Percentiles rank a stretch among this genome's conserved stretches.
These are phyloP conservation scores for Ulmus americana DNA, from an alignment of 331 rosid genomes.

Conservation along the genomic window DNA sequence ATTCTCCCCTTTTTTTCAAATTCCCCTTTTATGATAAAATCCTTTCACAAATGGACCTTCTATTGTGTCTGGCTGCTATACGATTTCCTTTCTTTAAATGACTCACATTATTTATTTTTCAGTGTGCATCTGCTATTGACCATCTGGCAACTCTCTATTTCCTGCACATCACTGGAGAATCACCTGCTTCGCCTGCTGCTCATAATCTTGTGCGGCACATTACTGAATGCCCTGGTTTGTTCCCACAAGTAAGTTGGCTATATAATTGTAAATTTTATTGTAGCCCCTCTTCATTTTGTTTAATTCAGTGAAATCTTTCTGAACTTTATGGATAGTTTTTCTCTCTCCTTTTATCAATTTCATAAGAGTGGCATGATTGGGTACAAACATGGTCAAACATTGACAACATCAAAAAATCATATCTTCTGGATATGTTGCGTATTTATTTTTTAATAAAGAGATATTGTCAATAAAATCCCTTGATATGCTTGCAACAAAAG, in stretches of 20 bases:
- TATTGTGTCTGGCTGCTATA: neutral
- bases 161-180: conserved; percentile 35
- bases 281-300: neutral
- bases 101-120: conserved; percentile 5
- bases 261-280: conserved; percentile 1
- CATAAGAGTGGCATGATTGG: neutral
- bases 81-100: neutral
- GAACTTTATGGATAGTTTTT: neutral
- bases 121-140: conserved; percentile 49
- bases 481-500: too few relatives aligned
- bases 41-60: neutral
- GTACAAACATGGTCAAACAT: neutral
- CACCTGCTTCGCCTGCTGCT: conserved; percentile 31
- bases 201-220: conserved; percentile 26
- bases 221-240: conserved; percentile 35
- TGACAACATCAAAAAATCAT: neutral
- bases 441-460: neutral
- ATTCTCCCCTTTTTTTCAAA: neutral
- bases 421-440: neutral
- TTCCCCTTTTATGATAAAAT: neutral
- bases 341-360: neutral
- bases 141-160: conserved; percentile 48
- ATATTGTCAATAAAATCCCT: too few relatives aligned
- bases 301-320: neutral
- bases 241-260: conserved; percentile 42